Evolutionary conservation across 2,329 filamentous ascomycete species (phyloP), one percentile per base, ranked within the genome.

Genomic region (Hypoxylon sp.): DNA sequence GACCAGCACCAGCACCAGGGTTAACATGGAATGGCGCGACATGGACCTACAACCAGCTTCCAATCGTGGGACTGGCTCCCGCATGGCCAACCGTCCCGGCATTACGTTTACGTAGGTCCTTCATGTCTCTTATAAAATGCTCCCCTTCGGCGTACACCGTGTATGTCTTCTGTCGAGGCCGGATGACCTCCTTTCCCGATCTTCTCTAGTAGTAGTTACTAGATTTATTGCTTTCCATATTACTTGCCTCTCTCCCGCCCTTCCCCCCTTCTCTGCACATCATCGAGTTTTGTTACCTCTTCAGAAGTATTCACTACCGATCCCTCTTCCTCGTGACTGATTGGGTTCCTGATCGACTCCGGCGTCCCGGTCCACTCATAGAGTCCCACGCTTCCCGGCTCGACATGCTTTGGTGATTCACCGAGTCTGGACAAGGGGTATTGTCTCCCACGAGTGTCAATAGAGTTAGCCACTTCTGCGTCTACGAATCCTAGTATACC

Each of bases 21-120:
- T 56, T 65, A 51, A 26, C 48, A 64, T 57, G 65, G 58, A 30
- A 56, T 59, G 61, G 64, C 64, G 61, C 62, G 61, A 58, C 58
- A 65, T 67, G 64, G 57, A 55, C 61, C n/a, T 64, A 54, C 36
- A 51, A 53, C 44, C 48, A 63, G 45, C 61, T 69, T 62, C 64
- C 64, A 53, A 63, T 69, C 67, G 54, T 65, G 61, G 64, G 54
- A 63, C 28, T 62, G 30, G 32, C 51, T 67, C 50, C 61, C 54
- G 60, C 54, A 67, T 54, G 36, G 57, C 26, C 49, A 54, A 26
- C 49, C 26, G 42, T 58, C 44, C 42, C 26, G 16, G 60, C 62
- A 69, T 61, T 64, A 56, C 50, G 38, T 49, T 55, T 61, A 60
- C 33, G 64, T 67, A 67, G 67, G 60, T 58, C 8, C 26, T 58